Base-by-base conservation (phyloP, 2,329 filamentous ascomycete genomes). In the Stachybotrys elegans region DNA sequence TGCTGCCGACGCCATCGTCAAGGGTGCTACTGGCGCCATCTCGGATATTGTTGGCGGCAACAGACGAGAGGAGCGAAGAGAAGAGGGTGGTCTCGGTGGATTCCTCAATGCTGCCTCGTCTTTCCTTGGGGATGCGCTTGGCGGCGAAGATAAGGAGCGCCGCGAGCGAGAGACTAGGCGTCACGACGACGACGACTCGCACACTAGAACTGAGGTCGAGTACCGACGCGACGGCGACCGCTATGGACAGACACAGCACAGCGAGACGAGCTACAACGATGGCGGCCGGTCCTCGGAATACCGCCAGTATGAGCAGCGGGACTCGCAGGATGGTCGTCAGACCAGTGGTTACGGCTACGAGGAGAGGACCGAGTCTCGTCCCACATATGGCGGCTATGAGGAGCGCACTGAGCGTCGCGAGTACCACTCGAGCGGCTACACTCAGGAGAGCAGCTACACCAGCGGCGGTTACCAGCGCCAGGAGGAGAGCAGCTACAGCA, bases 31-130 rank as follows among this genome's bases (percentile, higher is more conserved):
- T 11, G 73, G 78, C 36, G 76, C 67, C 25, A 56, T 79, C 25
- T 72, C 71, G 20, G 61, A 66, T 37, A 56, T 76, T 14, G 63
- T 78, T 21, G 59, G 70, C 51, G 62, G 68, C 45, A 68, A 73
- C 42, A 55, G 57, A 22, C 54, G 50, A 11, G 48, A 62, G 32
- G 51, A 56, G 72, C 76, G 54, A 7, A 73, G 76, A 46, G 74
- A 83, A 52, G 81, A 81, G 39, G 81, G 83, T 40, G 78, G 79
- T 11, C 61, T 89, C 2, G 84, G 86, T 22, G 83, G 84, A 20
- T 68, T 95, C 35, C 71, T 95, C 12, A 84, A 83, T 43, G 80
- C 83, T 25, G 84, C 86, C 22, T 76, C 77, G 27, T 80, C 79
- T 31, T 67, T 91, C 14, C 75, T 94, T 8, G 79, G 82, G 11